Evolutionary conservation across 1,284 basidiomycete species (phyloP), one percentile per base, ranked within the genome.

Genomic region (Cryptococcus wingfieldii): DNA sequence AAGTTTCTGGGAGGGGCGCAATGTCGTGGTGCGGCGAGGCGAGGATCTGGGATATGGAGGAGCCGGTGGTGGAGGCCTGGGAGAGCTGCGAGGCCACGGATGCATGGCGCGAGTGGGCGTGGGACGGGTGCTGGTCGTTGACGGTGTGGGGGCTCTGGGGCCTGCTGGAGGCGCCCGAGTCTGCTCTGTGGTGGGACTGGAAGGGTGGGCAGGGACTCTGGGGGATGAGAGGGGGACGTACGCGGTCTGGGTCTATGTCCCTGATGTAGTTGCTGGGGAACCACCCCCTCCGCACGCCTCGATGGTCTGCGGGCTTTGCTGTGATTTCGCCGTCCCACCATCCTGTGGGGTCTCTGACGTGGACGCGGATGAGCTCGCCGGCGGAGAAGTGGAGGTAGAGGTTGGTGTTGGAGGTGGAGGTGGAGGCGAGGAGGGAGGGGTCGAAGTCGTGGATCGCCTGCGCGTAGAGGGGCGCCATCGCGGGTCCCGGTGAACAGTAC

Each of bases 271-370:
- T 82, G 64, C 90, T 92, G n/a, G 95, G 95, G 76, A 98, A 98
- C 95, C 95, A 99, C n/a, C 96, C 96, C 65, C 92, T 80, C 53
- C 85, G 64, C 2, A 66, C 51, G 1, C 70, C 69, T 16, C 98
- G 16, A 91, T 79, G 54, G 85, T 65, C 8, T 63, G 52, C 3
- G 69, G 69, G 14, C n/a, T 13, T 31, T 43, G 84, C 86, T 50
- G 87, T 54, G 19, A 96, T 77, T 77, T 98, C 92, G 10, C 96
- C 95, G 71, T 98, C 94, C 95, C 95, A 98, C 96, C 96, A 98
- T 0, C 95, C 96, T 59, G 88, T 90, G 0, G 82, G 63, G 76
- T 98, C 93, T 61, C 86, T 83, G 68, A 90, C 90, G 55, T 90
- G 80, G 28, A 98, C 91, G 59, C 86, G 86, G 59, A 98, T 93